phyloP scores from a whole-genome alignment of 495 filamentous ascomycete species.

The Neurospora africana region DNA sequence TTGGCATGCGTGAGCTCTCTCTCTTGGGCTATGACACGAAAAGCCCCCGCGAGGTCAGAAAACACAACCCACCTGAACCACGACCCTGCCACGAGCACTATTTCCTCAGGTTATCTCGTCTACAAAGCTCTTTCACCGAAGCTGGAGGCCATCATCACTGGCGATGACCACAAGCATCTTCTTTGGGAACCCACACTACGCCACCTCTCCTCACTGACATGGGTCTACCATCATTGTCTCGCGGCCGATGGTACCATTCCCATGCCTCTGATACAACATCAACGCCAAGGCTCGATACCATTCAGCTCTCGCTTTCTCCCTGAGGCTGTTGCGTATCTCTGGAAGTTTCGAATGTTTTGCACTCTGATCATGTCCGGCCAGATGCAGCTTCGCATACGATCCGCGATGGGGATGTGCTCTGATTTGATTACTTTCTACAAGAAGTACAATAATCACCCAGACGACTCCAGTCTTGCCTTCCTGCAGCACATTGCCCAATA shows the following conservation, averaged over 20 bases:
- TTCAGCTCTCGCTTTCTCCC: slow-evolving; percentile 16
- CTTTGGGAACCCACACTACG: slow-evolving; percentile 31
- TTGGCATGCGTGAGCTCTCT: slow-evolving; percentile 28
- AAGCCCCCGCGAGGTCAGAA: slow-evolving; percentile 13
- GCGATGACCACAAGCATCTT: slow-evolving; percentile 38
- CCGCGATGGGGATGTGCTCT: slow-evolving; percentile 56
- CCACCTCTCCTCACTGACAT: slow-evolving; percentile 25
- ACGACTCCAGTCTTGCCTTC: slow-evolving; percentile 38
- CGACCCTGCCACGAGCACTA: slow-evolving; percentile 15
- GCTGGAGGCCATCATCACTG: slow-evolving; percentile 29
- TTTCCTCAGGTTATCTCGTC: slow-evolving; percentile 26
- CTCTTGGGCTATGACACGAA: slow-evolving; percentile 16
- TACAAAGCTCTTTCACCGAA: slow-evolving; percentile 31
- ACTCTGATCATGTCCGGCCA: slow-evolving; percentile 70
- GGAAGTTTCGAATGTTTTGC: slow-evolving; percentile 59
- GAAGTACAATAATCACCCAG: slow-evolving; percentile 27
- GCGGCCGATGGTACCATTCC: slow-evolving; percentile 24
- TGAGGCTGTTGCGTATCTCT: slow-evolving; percentile 48
- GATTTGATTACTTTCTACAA: slow-evolving; percentile 57
- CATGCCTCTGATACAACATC: slow-evolving; percentile 20
- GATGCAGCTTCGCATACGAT: slow-evolving; percentile 77
- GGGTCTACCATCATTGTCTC: slow-evolving; percentile 33
- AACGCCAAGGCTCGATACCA: slow-evolving; percentile 17
- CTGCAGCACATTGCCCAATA: slow-evolving; percentile 56
- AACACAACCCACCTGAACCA: slow-evolving; percentile 4